Base-by-base conservation (phyloP, 495 filamentous ascomycete species). In the Pseudomonodictys pantanalensis region DNA sequence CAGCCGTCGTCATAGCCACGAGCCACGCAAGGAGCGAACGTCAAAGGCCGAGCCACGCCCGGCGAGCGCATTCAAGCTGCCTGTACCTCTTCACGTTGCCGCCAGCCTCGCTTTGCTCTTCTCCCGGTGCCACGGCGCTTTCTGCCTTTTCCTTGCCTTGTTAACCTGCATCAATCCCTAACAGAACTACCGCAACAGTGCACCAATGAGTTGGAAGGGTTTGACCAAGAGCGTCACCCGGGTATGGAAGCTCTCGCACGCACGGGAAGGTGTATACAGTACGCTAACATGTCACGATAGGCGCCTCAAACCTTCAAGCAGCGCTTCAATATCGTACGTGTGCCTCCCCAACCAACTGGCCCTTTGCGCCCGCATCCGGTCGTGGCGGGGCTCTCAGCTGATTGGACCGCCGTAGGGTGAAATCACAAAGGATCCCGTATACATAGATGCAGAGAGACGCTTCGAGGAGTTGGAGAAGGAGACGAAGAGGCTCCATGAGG, bases 401-500 rank as follows among this genome's bases (percentile, higher is more conserved):
- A 64, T 24, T 15, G 33, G 18, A 46, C 18, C 20, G 42, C 44
- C 15, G 38, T 58, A 81, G 76, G 88, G 92, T 68, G 95, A 97
- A 64, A 79, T 91, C 66, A 90, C 91, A 57, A 95, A 96, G 72
- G 93, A 99, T 78, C 76, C 89, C 12, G 87, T 99, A 66, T 99
- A 96, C 71, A 84, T 85, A 58, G 93, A 99, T 76, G 89, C 93
- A 55, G 93, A 99, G 71, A 83, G 92, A 58, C 84, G 95, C 24
- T 99, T 99, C 69, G 77, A 89, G 52, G 95, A 99, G 74, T 83
- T 99, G 56, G 93, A 99, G 59, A 68, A 77, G 72, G 93, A 99
- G 75, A 97, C 95, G 18, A 96, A 96, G 79, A 90, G 86, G 69
- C 85, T 99, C 5, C 92, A 97, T 75, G 89, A 93, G 77, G 91